Evolutionary conservation across 176 grass and related monocot species (phyloP).

Genomic region (Triticum timopheevii): DNA sequence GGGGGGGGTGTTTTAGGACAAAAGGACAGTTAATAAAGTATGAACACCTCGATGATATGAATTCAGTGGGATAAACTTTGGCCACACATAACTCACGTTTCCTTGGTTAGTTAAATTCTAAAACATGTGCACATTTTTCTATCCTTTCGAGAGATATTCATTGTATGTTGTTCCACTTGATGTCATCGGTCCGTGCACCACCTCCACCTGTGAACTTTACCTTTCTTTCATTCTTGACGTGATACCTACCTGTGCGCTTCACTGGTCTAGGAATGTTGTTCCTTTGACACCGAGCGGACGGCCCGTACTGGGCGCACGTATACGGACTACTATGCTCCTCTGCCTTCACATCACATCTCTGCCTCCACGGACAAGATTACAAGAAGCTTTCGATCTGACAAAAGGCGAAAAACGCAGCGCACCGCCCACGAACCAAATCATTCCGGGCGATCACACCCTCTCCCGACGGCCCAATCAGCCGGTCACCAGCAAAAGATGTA

Average conservation of each 20-base stretch:
- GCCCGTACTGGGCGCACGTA: not conserved
- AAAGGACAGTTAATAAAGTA: too few species aligned
- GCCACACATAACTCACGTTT: too few species aligned
- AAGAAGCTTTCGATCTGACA: not conserved
- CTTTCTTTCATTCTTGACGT: too few species aligned
- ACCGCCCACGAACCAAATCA: slow-evolving; percentile 32
- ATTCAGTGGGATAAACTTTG: too few species aligned
- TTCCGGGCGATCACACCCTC: not conserved
- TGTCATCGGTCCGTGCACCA: too few species aligned
- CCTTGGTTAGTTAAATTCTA: too few species aligned
- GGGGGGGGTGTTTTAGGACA: too few species aligned
- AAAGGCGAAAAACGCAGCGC: not conserved
- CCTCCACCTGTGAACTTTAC: too few species aligned
- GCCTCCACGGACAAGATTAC: not conserved
- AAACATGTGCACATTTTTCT: too few species aligned
- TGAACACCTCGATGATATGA: too few species aligned
- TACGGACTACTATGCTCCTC: not conserved
- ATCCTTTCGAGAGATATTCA: too few species aligned
- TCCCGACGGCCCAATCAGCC: not conserved
- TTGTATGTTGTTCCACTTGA: too few species aligned
- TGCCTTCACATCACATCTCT: not conserved
- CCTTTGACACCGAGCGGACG: not conserved
- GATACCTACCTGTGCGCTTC: not conserved
- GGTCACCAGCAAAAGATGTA: not conserved
- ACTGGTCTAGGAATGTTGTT: not conserved